phyloP scores from a whole-genome alignment of 768 basidiomycete species.

The Hericium erinaceus region DNA sequence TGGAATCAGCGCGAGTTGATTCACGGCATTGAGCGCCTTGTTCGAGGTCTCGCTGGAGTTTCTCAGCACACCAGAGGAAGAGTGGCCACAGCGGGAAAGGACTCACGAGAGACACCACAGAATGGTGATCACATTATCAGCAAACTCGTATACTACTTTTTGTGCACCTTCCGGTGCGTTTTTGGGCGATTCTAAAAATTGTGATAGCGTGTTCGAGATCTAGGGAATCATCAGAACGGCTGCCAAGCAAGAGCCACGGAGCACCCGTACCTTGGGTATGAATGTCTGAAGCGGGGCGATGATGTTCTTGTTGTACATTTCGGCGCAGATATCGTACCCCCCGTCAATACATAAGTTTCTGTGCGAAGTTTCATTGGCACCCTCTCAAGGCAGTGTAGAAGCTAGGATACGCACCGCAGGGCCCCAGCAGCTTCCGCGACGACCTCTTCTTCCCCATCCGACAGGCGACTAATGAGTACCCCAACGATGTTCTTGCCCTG shows the following conservation, averaged over 20 bases:
- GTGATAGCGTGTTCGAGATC: conserved; percentile 67
- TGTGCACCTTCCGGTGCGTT: conserved; percentile 59
- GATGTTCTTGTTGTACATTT: conserved; percentile 96
- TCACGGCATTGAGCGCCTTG: conserved; percentile 83
- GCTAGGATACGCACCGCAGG: conserved; percentile 50
- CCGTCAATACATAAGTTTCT: conserved; percentile 95
- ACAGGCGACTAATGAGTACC: conserved; percentile 74
- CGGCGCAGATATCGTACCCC: conserved; percentile 89
- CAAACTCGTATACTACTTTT: conserved; percentile 75
- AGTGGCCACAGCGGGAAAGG: neutral
- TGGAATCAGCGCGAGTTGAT: conserved; percentile 65
- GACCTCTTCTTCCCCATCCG: conserved; percentile 87
- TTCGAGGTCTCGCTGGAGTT: conserved; percentile 76
- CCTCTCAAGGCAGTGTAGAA: neutral
- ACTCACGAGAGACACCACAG: conserved; percentile 94
- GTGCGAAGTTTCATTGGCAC: neutral
- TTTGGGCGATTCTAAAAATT: conserved; percentile 54
- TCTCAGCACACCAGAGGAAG: conserved; percentile 11
- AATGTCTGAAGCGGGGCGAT: conserved; percentile 67
- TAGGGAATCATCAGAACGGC: conserved; percentile 21
- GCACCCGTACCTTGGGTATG: conserved; percentile 57
- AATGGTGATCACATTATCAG: conserved; percentile 88
- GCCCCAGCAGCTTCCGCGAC: conserved; percentile 84
- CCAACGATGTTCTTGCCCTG: conserved; percentile 90
- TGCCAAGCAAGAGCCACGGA: neutral